Evolutionary conservation across 1,284 basidiomycete genomes (phyloP), one percentile per base, ranked within the genome.

Genomic region (Exsudoporus floridanus): DNA sequence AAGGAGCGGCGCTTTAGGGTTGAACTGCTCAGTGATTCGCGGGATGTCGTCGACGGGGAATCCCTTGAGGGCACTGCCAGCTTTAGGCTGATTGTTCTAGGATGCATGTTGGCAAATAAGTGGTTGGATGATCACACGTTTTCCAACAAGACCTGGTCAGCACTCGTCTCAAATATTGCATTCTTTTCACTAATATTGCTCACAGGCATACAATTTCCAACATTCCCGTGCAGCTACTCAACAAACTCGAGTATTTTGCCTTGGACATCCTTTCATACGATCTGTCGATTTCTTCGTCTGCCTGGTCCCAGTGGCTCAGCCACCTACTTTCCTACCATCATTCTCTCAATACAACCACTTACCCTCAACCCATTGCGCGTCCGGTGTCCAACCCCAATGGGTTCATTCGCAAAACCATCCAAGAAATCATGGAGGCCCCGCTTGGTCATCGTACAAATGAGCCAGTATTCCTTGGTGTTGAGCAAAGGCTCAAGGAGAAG

Each of bases 111-210:
- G 36, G 88, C 92, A 21, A 94, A 94, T 71, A 94, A 94, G 73
- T 94, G 92, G 91, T 67, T 94, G 58, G 92, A 94, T 64, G 92
- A 94, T 64, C 91, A 94, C 65, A 94, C 92, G 0, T 94, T 93
- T 72, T 90, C 90, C 47, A 93, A 92, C 74, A 92, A 92, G 76
- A 94, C 92, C 53, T 94, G 92, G 92, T 90, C 69, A 57, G 86
- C 71, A 27, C 25, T 25, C 21, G 8, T 46, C 23, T 33, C 36
- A 23, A 46, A 52, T 12, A 19, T 5, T 13, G 18, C 13, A 14
- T 56, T 30, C 34, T 49, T 33, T 34, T 49, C 33, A 6, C 37
- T 56, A 28, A 45, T 35, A 37, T 43, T 31, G 49, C 50, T 13
- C 47, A 37, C 59, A 91, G 89, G 89, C 85, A 91, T 60, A 82